These are phyloP conservation scores for Lodderomyces orthopsilosis DNA, from an alignment of 1,139 yeast genomes.

Conservation along the genomic window DNA sequence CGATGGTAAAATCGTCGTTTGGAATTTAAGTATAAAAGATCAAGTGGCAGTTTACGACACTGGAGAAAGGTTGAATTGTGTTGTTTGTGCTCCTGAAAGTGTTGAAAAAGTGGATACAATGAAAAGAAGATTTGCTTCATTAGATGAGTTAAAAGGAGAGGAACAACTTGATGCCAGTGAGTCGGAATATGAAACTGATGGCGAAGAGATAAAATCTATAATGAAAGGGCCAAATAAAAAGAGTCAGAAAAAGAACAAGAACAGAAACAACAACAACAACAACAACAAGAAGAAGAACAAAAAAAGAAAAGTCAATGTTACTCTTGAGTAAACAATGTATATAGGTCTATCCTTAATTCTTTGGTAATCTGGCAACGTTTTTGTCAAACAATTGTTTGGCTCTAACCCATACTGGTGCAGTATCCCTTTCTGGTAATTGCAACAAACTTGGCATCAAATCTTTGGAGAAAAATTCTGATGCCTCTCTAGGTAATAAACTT, in stretches of 20 bases:
- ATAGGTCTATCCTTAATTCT: not conserved
- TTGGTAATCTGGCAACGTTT: constrained; percentile 64
- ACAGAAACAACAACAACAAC: no score
- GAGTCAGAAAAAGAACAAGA: constrained; percentile 39
- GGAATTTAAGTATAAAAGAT: constrained; percentile 70
- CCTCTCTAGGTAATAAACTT: constrained; percentile 91
- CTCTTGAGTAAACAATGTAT: constrained; percentile 40
- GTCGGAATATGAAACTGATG: constrained; percentile 66
- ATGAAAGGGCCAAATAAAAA: constrained; percentile 42
- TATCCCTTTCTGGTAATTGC: constrained; percentile 74
- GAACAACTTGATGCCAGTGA: constrained; percentile 40
- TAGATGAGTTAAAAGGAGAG: constrained; percentile 22
- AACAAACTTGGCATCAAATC: constrained; percentile 87
- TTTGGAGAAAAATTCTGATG: constrained; percentile 83
- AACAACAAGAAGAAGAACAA: constrained; percentile 36
- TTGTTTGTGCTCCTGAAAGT: constrained; percentile 71
- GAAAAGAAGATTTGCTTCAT: constrained; percentile 58
- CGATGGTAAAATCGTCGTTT: constrained; percentile 88
- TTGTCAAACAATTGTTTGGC: constrained; percentile 81
- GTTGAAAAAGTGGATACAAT: constrained; percentile 72
- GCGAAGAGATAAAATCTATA: constrained; percentile 50
- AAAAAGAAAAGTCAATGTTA: constrained; percentile 48
- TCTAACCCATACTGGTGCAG: constrained; percentile 87
- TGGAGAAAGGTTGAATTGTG: constrained; percentile 91
- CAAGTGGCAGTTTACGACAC: constrained; percentile 89